A percentile compares a stretch with the other conserved stretches of the same genome.
Conservation (phyloP, 305 asterid species). For the Solanum hybrid region DNA sequence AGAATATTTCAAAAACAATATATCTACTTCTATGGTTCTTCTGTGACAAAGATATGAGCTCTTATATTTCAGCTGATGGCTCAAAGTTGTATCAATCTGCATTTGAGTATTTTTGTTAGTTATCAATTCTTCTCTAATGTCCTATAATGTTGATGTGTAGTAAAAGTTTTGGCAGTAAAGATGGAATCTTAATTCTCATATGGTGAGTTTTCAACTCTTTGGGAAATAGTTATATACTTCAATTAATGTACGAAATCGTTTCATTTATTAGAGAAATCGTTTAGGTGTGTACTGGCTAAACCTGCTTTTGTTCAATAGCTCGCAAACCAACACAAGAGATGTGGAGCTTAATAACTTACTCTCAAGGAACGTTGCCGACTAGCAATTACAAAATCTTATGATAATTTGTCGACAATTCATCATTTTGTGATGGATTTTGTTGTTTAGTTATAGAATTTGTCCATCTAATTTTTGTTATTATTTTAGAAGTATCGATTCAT, state of each 20-base stretch:
- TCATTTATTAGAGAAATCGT: neutral
- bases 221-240: neutral
- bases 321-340: neutral
- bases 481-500: too few relatives aligned
- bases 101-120: neutral
- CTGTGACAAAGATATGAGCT: neutral
- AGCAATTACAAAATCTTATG: neutral
- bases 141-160: too few relatives aligned
- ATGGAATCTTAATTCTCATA: neutral
- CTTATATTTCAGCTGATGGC: neutral
- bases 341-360: neutral
- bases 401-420: neutral
- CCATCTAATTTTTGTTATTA: too few relatives aligned
- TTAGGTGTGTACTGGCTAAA: neutral
- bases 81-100: neutral
- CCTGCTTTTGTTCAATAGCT: neutral
- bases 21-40: neutral
- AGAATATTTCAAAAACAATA: too few relatives aligned
- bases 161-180: neutral
- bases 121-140: too few relatives aligned
- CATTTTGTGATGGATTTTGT: too few relatives aligned
- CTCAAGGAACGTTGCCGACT: neutral
- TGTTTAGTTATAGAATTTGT: too few relatives aligned
- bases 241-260: neutral
- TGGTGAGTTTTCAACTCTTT: neutral